Base-by-base conservation (phyloP, 2,329 filamentous ascomycete genomes). In the Diaporthe ampelina region DNA sequence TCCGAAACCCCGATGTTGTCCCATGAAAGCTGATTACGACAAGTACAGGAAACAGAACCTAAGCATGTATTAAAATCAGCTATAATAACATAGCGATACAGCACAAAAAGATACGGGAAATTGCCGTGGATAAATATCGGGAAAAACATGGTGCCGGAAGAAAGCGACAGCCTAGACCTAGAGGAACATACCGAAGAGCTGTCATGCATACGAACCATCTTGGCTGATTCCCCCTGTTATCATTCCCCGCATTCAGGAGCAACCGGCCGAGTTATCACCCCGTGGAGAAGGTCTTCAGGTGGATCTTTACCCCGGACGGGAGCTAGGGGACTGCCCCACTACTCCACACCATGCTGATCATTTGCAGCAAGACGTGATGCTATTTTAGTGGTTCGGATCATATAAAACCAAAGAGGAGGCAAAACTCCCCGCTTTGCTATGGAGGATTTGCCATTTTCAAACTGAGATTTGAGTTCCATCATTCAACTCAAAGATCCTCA, bases 261-360 rank as follows among this genome's bases (percentile, higher is more conserved):
- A 61, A 9, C 26, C 56, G 32, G 32, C 37, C 35, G 56, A 52
- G 17, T 61, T 17, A 1, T 40, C 1, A 54, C 32, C 17, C 69
- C 32, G 15, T 50, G 32, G 43, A 61, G 56, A 52, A 40, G 29
- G 56, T 32, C 56, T 50, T n/a, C 35, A 71, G 56, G 69, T 61
- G 63, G 63, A 54, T 68, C 45, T 54, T 68, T 68, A 68, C 63
- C 63, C 63, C 63, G 63, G 63, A 68, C 63, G 63, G 63, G 48
- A 37, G 54, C 63, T 68, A 68, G 48, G 13, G 21, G 29, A 43
- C 0, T 40, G 45, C 69, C 69, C 69, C 69, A 71, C 69, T 45
- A 52, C 32, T 61, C 52, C 56, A 61, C 69, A 61, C 43, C 43
- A n/a, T 59, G 48, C n/a, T 21, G 29, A 50, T n/a, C 45, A 52